A percentile compares a stretch with the other conserved stretches of the same genome.
Evolutionary conservation across 768 basidiomycete species (phyloP).

Genomic region (Leccinum disarticulatum): DNA sequence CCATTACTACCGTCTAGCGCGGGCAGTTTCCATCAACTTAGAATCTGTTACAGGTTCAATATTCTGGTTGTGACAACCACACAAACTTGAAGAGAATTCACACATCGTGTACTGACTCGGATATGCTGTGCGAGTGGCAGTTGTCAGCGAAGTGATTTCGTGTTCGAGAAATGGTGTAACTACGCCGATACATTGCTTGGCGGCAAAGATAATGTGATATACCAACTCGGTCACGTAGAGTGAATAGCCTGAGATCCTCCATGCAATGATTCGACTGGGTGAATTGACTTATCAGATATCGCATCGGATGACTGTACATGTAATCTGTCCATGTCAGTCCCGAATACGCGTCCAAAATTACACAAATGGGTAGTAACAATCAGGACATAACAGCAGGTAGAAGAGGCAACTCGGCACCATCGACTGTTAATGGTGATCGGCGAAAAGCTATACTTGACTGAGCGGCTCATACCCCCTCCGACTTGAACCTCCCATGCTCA

Average conservation of each 20-base stretch:
- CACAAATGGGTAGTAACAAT: not conserved
- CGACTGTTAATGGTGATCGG: not conserved
- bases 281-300: not conserved
- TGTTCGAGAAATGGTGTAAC: not conserved
- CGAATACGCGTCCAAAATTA: not conserved
- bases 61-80: too few species aligned
- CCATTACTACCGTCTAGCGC: too few species aligned
- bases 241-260: too few species aligned
- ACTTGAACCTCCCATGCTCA: constrained; percentile 38
- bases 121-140: too few species aligned
- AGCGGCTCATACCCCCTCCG: constrained; percentile 38
- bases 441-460: constrained; percentile 23
- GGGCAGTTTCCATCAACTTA: too few species aligned
- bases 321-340: too few species aligned
- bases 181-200: not conserved
- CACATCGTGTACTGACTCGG: too few species aligned
- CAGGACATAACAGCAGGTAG: not conserved
- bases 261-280: not conserved
- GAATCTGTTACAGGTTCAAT: too few species aligned
- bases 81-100: too few species aligned
- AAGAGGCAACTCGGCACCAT: not conserved
- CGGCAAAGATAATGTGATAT: not conserved
- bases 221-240: not conserved
- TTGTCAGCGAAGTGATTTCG: too few species aligned
- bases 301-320: too few species aligned